Percentiles rank a stretch among this genome's conserved stretches.
Conservation (phyloP, 2,329 filamentous ascomycete genomes). For the Apiospora marii region DNA sequence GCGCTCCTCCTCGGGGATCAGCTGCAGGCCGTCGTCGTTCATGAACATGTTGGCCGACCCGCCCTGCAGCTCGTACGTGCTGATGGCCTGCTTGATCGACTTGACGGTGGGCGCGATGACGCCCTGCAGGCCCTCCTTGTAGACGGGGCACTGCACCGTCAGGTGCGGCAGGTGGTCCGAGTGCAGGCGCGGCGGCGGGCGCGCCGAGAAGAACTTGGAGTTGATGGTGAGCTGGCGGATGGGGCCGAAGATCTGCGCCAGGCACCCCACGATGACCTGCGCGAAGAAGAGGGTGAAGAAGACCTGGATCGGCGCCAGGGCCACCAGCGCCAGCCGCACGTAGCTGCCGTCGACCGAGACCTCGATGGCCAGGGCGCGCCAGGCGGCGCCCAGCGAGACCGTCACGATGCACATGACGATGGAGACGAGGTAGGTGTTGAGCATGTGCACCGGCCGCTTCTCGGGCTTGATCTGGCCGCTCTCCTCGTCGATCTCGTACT, state of each 20-base stretch:
- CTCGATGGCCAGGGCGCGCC: constrained; percentile 73
- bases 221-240: constrained; percentile 76
- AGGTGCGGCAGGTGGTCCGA: constrained; percentile 69
- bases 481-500: constrained; percentile 73
- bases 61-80: constrained; percentile 78
- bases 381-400: constrained; percentile 73
- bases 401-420: constrained; percentile 72
- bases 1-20: constrained; percentile 69
- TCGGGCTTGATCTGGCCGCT: constrained; percentile 72
- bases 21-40: constrained; percentile 78
- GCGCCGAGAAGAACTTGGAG: constrained; percentile 83
- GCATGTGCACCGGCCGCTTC: constrained; percentile 70
- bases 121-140: constrained; percentile 79
- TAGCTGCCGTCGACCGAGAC: constrained; percentile 70
- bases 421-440: constrained; percentile 74
- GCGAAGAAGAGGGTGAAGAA: constrained; percentile 86
- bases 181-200: constrained; percentile 69
- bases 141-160: constrained; percentile 87
- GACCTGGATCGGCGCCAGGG: constrained; percentile 73
- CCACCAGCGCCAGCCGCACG: constrained; percentile 69
- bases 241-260: constrained; percentile 79
- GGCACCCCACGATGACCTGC: constrained; percentile 78
- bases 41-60: constrained; percentile 82
- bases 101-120: constrained; percentile 82
- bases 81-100: constrained; percentile 80